Base-by-base conservation (phyloP, 2,329 filamentous ascomycete genomes). In the Venturia carpophila region DNA sequence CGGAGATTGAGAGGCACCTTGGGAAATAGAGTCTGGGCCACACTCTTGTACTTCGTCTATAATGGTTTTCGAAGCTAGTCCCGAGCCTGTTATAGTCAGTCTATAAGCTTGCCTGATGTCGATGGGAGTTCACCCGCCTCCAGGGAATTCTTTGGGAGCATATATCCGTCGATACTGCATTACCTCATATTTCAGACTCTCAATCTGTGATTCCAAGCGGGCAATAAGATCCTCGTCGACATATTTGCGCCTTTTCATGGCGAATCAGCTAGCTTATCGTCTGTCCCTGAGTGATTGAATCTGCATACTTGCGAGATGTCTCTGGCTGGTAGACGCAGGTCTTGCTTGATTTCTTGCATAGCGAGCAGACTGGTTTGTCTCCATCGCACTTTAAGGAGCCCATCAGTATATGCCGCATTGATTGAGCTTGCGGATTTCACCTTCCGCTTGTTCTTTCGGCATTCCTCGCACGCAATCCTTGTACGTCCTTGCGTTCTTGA, bases 381-480 rank as follows among this genome's bases (percentile, higher is more conserved):
- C 52, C 52, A 58, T 58, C 52, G 30, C 52, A 58, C 52, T 58
- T 41, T 15, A 11, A 39, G 3, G 15, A 17, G 52, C 30, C 30
- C 5, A 37, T 58, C 17, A 58, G 52, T 21, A 5, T 11, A 37
- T 6, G 27, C 52, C 5, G 15, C 52, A 37, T n/a, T 15, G 30
- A 37, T 58, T 39, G 15, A 13, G 10, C 3, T 5, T 58, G 52
- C 30, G 30, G 27, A 58, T 11, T 37, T 58, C 30, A 58, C 52
- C 52, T 58, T 58, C 52, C 52, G 52, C 52, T 58, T 58, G 13
- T 58, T 58, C 52, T 58, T 58, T n/a, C 52, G 52, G 30, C 52
- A 58, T 58, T 58, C 52, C 13, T 58, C 52, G 30, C 52, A 58
- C 15, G 52, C 52, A 11, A 58, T 58, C 52, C 52, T 58, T 37